Evolutionary conservation across 1,284 basidiomycete genomes (phyloP).

Genomic region (Chondrostereum purpureum): DNA sequence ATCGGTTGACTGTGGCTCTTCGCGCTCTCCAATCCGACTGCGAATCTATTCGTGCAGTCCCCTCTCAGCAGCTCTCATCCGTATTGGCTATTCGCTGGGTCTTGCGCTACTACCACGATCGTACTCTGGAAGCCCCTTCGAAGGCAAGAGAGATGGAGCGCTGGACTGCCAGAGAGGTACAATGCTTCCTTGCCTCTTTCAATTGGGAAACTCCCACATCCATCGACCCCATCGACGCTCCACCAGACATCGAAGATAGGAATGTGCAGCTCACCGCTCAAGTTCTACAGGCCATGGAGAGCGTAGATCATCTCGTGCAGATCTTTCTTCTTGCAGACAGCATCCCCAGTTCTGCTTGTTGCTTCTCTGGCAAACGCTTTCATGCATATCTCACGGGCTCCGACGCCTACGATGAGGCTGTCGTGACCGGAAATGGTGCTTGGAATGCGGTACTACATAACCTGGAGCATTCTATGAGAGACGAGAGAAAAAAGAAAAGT

Average conservation of each 20-base stretch:
- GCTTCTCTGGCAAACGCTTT: conserved; percentile 53
- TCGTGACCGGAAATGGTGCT: conserved; percentile 24
- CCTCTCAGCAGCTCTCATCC: conserved; percentile 37
- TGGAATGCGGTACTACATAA: conserved; percentile 44
- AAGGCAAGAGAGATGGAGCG: conserved; percentile 40
- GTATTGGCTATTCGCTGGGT: conserved; percentile 60
- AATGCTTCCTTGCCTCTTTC: conserved; percentile 39
- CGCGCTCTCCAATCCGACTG: conserved; percentile 51
- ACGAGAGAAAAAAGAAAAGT: conserved; percentile 35
- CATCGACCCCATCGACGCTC: conserved; percentile 16
- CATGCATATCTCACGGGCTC: conserved; percentile 41
- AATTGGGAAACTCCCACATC: conserved; percentile 19
- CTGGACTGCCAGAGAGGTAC: conserved; percentile 6
- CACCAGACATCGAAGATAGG: conserved; percentile 43
- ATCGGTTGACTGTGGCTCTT: conserved; percentile 55
- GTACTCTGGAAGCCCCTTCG: conserved; percentile 41
- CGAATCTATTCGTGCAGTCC: conserved; percentile 37
- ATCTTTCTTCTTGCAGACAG: conserved; percentile 46
- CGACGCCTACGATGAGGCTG: conserved; percentile 16
- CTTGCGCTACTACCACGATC: conserved; percentile 38
- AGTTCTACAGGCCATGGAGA: conserved; percentile 50
- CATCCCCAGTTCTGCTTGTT: conserved; percentile 37
- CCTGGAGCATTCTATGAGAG: conserved; percentile 43
- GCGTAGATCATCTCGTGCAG: conserved; percentile 52
- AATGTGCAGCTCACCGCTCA: conserved; percentile 72